Percentiles rank a stretch among this genome's conserved stretches.
phyloP scores from a whole-genome alignment of 192 early-diverging fungal species.

The Coemansia sp. region DNA sequence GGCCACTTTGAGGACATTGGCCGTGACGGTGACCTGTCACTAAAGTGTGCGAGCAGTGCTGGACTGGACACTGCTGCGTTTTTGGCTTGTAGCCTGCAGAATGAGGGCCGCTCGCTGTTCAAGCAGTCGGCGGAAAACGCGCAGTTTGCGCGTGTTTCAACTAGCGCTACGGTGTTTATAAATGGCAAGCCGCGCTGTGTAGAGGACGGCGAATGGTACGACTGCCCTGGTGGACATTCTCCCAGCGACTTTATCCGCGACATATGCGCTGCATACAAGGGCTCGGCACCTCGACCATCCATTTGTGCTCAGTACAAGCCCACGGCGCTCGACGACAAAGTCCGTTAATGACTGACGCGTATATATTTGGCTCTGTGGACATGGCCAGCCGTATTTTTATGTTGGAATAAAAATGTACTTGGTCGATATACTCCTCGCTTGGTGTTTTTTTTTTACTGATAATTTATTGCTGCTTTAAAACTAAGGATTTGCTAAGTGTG shows the following conservation, averaged over 20 bases:
- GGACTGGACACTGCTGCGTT: slow-evolving; percentile 53
- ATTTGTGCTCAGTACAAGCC: slow-evolving; percentile 39
- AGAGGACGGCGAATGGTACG: slow-evolving; percentile 62
- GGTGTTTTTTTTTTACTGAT: too few species aligned
- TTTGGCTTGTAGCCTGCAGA: slow-evolving; percentile 34
- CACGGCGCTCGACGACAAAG: too few species aligned
- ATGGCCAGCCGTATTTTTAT: too few species aligned
- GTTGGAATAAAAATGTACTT: too few species aligned
- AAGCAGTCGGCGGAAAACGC: slow-evolving; percentile 56
- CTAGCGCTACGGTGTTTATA: slow-evolving; percentile 66
- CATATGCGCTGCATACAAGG: slow-evolving; percentile 48
- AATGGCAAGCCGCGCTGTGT: slow-evolving; percentile 63
- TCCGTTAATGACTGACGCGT: too few species aligned
- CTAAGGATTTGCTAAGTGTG: too few species aligned
- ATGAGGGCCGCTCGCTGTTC: slow-evolving; percentile 53
- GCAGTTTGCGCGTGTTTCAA: slow-evolving; percentile 50
- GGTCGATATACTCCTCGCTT: too few species aligned
- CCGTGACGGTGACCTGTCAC: slow-evolving; percentile 16
- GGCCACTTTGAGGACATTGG: slow-evolving; percentile 22
- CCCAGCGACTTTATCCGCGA: slow-evolving; percentile 51
- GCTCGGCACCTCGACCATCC: slow-evolving; percentile 26
- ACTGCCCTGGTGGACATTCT: slow-evolving; percentile 32
- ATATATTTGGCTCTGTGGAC: too few species aligned
- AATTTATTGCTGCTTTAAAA: too few species aligned
- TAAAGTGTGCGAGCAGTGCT: slow-evolving; percentile 43